A percentile compares a stretch with the other conserved stretches of the same genome.
These are phyloP conservation scores for Auriculariales sp. DNA, from an alignment of 768 basidiomycete species.

Conservation along the genomic window DNA sequence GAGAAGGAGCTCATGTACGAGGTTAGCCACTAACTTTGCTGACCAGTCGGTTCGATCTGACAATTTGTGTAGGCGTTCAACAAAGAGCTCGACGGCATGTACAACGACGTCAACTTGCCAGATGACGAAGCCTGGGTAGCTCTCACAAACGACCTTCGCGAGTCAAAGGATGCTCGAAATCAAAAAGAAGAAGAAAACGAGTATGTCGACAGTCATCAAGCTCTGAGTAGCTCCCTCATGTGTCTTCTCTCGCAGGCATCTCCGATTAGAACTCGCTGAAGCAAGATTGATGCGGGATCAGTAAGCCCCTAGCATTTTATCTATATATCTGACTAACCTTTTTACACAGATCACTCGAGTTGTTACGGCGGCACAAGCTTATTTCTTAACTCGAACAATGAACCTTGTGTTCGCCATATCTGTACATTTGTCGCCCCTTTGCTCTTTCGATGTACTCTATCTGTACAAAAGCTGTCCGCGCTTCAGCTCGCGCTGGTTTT, in stretches of 20 bases:
- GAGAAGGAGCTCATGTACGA: conserved; percentile 93
- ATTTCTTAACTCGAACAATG: background rate
- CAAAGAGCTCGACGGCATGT: conserved; percentile 86
- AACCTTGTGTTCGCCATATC: no score
- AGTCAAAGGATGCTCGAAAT: conserved; percentile 67
- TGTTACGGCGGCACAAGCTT: background rate
- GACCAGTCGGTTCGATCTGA: background rate
- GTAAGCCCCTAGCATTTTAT: background rate
- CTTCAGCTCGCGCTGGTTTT: no score
- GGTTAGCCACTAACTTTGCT: conserved; percentile 23
- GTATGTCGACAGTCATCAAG: conserved; percentile 27
- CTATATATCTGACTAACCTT: background rate
- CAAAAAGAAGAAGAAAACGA: conserved; percentile 64
- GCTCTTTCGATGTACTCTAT: no score
- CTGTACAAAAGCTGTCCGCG: no score
- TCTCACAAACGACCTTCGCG: conserved; percentile 54
- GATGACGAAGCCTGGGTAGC: conserved; percentile 74
- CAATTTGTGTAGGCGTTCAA: conserved; percentile 60
- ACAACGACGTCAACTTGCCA: conserved; percentile 68
- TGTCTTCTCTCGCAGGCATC: background rate
- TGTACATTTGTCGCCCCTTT: no score
- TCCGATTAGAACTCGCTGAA: background rate
- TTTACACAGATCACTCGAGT: background rate
- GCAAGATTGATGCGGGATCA: background rate
- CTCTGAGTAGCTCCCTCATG: conserved; percentile 6